Evolutionary conservation across 495 filamentous ascomycete genomes (phyloP), one percentile per base, ranked within the genome.

Genomic region (Pseudevernia furfuracea): DNA sequence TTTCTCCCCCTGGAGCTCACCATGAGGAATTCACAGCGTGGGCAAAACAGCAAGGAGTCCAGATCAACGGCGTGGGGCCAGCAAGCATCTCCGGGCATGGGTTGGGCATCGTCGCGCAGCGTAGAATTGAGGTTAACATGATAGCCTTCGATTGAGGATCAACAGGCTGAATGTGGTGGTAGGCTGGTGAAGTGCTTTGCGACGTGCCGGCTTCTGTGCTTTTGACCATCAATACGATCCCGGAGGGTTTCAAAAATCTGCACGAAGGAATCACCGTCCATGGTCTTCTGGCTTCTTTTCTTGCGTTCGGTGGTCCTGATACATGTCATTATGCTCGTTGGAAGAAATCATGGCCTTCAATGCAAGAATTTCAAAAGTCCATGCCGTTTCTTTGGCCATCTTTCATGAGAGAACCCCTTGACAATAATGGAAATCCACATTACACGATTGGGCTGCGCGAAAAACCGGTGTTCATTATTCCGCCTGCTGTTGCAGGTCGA

Each of bases 321-420:
- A 71, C 76, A 12, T 62, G 72, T 30, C 65, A 68, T 34, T 79
- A 75, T 59, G 73, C 76, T 0, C 70, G 75, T 15, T 96, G 92
- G 92, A 76, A 78, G 69, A 84, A 82, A 36, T 83, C 89, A 10
- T 86, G 89, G 78, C 92, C 92, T 0, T 78, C 75, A 0, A 69
- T 74, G 0, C 69, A 78, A 9, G 84, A 87, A 63, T 83, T 95
- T 64, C 67, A 78, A 68, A 74, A 80, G 17, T 78, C 74, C 59
- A 81, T 94, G 76, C 92, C 92, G 0, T 69, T 95, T 4, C 72
- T 87, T 37, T 96, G 91, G 90, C 76, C 79, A 0, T 15, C 68
- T 11, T 65, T 69, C 14, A 71, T 85, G 57, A 58, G 34, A 1
- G 79, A 80, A 55, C 38, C 39, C 23, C 48, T 63, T 38, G 19